phyloP scores from a whole-genome alignment of 306 rosid species.

The Cucurbita moschata region DNA sequence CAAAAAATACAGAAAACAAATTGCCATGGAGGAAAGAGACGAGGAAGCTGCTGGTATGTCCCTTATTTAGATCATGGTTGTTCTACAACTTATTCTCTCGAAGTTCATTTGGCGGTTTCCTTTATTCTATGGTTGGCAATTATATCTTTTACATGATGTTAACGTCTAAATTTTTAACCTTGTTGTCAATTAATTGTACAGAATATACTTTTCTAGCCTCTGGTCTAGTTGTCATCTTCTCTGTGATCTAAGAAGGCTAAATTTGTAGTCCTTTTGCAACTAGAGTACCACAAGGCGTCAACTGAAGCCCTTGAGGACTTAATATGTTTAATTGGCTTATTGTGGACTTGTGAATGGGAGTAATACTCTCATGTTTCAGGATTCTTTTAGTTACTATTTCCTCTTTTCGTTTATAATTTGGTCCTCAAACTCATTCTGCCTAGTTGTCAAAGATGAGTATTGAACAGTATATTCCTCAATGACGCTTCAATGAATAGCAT shows the following conservation, averaged over 20 bases:
- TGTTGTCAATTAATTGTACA: background rate
- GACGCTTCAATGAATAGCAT: background rate
- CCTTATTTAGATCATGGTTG: background rate
- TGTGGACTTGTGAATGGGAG: background rate
- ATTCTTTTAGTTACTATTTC: background rate
- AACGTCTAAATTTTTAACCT: background rate
- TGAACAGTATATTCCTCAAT: background rate
- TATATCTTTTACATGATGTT: background rate
- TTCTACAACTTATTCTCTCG: background rate
- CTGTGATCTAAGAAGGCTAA: background rate
- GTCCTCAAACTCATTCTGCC: background rate
- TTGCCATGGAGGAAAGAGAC: conserved; percentile 44
- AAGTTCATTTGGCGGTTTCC: background rate
- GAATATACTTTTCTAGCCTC: background rate
- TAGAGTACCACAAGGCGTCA: background rate
- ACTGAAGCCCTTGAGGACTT: background rate
- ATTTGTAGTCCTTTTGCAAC: background rate
- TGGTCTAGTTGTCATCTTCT: background rate
- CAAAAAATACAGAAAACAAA: conserved; percentile 61
- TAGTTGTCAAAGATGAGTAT: background rate
- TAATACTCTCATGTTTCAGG: background rate
- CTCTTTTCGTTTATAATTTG: background rate
- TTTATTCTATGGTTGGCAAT: background rate
- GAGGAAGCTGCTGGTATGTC: conserved; percentile 47
- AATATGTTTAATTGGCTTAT: background rate